A percentile compares a stretch with the other conserved stretches of the same genome.
Conservation (phyloP, 352 stramenopile species). For the Globisporangium acanthophoron region DNA sequence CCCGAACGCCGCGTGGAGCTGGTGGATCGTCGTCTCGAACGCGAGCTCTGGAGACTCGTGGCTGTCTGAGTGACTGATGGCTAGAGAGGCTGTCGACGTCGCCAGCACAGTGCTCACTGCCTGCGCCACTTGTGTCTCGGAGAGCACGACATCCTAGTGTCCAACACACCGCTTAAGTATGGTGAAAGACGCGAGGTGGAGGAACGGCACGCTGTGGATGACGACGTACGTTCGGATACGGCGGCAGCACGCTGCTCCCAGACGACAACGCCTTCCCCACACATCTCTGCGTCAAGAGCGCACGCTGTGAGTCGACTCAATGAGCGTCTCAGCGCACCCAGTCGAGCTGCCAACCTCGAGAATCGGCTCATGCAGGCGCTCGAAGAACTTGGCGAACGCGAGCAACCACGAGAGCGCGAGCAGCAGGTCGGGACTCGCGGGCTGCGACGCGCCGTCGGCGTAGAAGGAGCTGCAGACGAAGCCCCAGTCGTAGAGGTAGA, state of each 20-base stretch:
- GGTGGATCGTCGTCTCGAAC: slow-evolving; percentile 27
- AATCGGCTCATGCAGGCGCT: slow-evolving; percentile 37
- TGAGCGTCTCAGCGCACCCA: too few relatives aligned
- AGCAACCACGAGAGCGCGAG: slow-evolving; percentile 49
- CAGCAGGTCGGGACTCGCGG: slow-evolving; percentile 36
- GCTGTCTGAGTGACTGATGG: too few relatives aligned
- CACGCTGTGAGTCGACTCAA: neutral
- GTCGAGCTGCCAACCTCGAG: slow-evolving; percentile 18
- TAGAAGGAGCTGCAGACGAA: slow-evolving; percentile 54
- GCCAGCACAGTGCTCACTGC: slow-evolving; percentile 9
- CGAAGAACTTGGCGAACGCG: slow-evolving; percentile 40
- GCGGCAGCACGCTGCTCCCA: neutral
- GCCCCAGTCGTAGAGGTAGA: slow-evolving; percentile 66
- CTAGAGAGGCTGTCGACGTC: neutral
- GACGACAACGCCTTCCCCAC: neutral
- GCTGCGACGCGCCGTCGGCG: neutral
- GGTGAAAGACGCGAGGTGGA: neutral
- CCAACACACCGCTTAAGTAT: too few relatives aligned
- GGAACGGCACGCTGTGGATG: neutral
- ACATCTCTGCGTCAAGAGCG: neutral
- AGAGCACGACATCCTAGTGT: slow-evolving; percentile 6
- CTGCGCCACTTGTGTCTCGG: slow-evolving; percentile 1
- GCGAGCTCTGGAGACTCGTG: neutral
- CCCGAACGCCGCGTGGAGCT: slow-evolving; percentile 37
- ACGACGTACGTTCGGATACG: slow-evolving; percentile 12